Evolutionary conservation across 805 yeast genomes (phyloP).

Genomic region (Alloascoidea hylecoeti): DNA sequence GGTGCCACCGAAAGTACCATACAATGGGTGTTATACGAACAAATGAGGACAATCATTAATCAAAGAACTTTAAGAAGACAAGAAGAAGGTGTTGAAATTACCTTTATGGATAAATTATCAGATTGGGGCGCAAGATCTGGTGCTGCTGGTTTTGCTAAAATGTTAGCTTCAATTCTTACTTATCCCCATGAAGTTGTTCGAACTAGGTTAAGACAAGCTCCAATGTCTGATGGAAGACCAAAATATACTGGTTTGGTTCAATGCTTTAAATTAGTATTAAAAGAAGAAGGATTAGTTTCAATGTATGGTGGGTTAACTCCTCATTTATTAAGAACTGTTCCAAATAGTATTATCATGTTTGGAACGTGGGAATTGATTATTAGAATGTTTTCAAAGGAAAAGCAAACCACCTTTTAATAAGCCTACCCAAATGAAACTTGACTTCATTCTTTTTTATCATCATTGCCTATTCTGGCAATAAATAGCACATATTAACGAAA

Average conservation of each 20-base stretch:
- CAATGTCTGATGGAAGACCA: conserved; percentile 57
- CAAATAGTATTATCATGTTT: conserved; percentile 96
- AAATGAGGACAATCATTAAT: conserved; percentile 64
- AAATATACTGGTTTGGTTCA: conserved; percentile 86
- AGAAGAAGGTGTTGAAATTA: conserved; percentile 9
- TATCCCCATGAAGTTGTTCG: conserved; percentile 97
- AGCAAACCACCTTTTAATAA: too few relatives aligned
- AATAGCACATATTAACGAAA: too few relatives aligned
- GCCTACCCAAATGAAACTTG: too few relatives aligned
- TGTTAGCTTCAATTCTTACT: conserved; percentile 81
- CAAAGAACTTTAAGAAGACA: conserved; percentile 23
- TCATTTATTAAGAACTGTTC: conserved; percentile 91
- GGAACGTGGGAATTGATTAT: conserved; percentile 94
- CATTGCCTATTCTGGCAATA: too few relatives aligned
- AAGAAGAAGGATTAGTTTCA: conserved; percentile 84
- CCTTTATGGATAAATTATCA: conserved; percentile 43
- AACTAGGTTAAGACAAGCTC: conserved; percentile 92
- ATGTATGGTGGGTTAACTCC: conserved; percentile 98
- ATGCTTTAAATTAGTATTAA: conserved; percentile 71
- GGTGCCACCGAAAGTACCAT: conserved; percentile 89
- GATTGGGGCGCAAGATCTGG: conserved; percentile 97
- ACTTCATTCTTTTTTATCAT: too few relatives aligned
- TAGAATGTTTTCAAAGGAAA: conserved; percentile 30
- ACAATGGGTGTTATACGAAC: conserved; percentile 96
- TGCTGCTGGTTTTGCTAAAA: conserved; percentile 93